Percentiles rank a stretch among this genome's conserved stretches.
Conservation (phyloP, 805 yeast genomes). For the Kregervanrija delftensis region DNA sequence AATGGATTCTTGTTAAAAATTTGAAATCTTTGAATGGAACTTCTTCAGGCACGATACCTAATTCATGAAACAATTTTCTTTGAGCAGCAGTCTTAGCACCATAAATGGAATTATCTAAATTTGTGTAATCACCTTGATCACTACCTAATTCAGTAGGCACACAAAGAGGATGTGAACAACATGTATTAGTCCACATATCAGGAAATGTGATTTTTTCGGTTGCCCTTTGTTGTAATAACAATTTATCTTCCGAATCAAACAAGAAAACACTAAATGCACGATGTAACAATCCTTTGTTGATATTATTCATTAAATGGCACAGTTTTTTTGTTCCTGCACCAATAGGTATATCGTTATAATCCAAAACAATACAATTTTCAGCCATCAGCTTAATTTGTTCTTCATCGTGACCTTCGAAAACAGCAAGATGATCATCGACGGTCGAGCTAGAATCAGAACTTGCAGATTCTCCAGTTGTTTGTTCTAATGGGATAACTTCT, state of each 20-base stretch:
- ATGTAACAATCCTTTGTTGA: conserved; percentile 79
- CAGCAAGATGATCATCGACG: conserved; percentile 27
- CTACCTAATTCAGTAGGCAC: conserved; percentile 73
- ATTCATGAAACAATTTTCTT: conserved; percentile 87
- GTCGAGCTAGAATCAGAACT: conserved; percentile 28
- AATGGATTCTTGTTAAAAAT: conserved; percentile 89
- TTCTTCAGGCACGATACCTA: conserved; percentile 63
- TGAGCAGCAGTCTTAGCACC: conserved; percentile 89
- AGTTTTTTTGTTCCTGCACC: conserved; percentile 94
- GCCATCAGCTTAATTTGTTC: conserved; percentile 95
- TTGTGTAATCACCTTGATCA: conserved; percentile 21
- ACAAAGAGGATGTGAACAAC: conserved; percentile 96
- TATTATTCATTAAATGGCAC: conserved; percentile 83
- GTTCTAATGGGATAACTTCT: conserved; percentile 57
- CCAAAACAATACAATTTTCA: conserved; percentile 90
- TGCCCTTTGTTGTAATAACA: conserved; percentile 92
- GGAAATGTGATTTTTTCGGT: conserved; percentile 96
- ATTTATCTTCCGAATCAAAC: conserved; percentile 68
- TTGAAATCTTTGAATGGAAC: conserved; percentile 63
- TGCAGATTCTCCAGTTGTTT: conserved; percentile 52
- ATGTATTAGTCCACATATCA: conserved; percentile 96
- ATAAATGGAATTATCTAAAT: conserved; percentile 50
- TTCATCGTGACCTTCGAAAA: conserved; percentile 84
- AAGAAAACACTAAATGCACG: conserved; percentile 95
- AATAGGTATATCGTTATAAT: conserved; percentile 76